Evolutionary conservation across 2,329 filamentous ascomycete genomes (phyloP).

Genomic region (Neofusicoccum parvum): DNA sequence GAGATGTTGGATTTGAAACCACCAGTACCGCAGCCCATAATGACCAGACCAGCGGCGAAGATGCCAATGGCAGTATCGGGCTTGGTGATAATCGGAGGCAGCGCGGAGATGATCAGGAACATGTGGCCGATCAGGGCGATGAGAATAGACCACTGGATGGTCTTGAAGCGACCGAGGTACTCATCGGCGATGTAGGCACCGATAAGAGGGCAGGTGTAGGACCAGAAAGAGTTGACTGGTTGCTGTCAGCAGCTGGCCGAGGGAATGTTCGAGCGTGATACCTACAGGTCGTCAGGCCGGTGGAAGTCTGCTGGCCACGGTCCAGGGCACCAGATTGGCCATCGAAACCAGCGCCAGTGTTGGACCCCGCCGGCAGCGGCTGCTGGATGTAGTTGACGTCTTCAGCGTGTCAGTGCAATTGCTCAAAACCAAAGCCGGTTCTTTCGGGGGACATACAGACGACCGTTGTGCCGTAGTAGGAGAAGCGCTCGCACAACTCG

Average conservation of each 20-base stretch:
- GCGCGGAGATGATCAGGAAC: constrained; percentile 56
- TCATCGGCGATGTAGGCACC: constrained; percentile 61
- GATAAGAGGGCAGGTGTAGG: constrained; percentile 46
- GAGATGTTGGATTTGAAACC: constrained; percentile 55
- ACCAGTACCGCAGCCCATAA: constrained; percentile 50
- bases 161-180: constrained; percentile 64
- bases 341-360: constrained; percentile 31
- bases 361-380: constrained; percentile 37
- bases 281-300: constrained; percentile 38
- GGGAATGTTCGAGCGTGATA: not conserved
- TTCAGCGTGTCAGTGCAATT: constrained; percentile 22
- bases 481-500: constrained; percentile 76
- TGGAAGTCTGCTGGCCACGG: constrained; percentile 41
- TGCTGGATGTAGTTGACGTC: constrained; percentile 46
- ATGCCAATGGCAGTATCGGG: constrained; percentile 51
- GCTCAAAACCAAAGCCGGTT: not conserved
- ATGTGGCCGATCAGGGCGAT: constrained; percentile 56
- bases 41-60: constrained; percentile 55
- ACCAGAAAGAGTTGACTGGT: constrained; percentile 42
- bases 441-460: constrained; percentile 55
- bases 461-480: constrained; percentile 72
- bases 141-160: constrained; percentile 55
- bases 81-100: constrained; percentile 49
- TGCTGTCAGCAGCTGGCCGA: constrained; percentile 13
- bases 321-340: constrained; percentile 39